Conservation (phyloP, 2,329 filamentous ascomycete species). For the Venturia asperata region DNA sequence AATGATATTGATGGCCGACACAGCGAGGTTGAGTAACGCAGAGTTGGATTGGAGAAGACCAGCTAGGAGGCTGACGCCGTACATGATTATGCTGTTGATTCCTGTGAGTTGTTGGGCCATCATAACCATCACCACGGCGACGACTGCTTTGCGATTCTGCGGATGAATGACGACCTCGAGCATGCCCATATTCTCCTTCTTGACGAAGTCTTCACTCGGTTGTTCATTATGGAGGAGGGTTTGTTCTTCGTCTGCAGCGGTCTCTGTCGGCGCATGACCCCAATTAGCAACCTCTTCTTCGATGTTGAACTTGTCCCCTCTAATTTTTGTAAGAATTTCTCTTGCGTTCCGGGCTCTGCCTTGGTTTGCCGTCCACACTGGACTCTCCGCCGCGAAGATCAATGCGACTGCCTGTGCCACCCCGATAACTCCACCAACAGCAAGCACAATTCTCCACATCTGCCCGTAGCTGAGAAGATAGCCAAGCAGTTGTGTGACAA, state of each 20-base stretch:
- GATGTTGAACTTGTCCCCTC: constrained; percentile 62
- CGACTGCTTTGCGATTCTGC: constrained; percentile 69
- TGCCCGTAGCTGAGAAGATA: constrained; percentile 76
- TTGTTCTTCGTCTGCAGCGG: constrained; percentile 56
- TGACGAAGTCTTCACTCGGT: constrained; percentile 20
- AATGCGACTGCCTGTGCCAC: constrained; percentile 61
- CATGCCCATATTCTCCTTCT: constrained; percentile 34
- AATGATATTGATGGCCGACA: constrained; percentile 78
- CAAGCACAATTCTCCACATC: constrained; percentile 79
- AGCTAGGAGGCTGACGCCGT: constrained; percentile 83
- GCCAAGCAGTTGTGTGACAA: constrained; percentile 74
- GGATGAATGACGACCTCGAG: constrained; percentile 57
- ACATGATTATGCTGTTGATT: constrained; percentile 98
- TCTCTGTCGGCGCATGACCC: constrained; percentile 24
- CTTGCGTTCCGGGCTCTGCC: constrained; percentile 55
- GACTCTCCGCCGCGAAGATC: constrained; percentile 71
- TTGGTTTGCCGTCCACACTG: constrained; percentile 72
- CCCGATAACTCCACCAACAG: constrained; percentile 62
- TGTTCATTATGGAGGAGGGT: constrained; percentile 50
- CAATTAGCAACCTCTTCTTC: constrained; percentile 60
- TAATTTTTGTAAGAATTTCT: constrained; percentile 63
- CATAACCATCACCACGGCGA: constrained; percentile 90
- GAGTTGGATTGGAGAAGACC: constrained; percentile 75
- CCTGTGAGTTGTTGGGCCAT: constrained; percentile 85
- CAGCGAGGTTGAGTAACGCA: constrained; percentile 74